Evolutionary conservation across 768 basidiomycete genomes (phyloP), one percentile per base, ranked within the genome.

Genomic region (Boletus rubroflammeus): DNA sequence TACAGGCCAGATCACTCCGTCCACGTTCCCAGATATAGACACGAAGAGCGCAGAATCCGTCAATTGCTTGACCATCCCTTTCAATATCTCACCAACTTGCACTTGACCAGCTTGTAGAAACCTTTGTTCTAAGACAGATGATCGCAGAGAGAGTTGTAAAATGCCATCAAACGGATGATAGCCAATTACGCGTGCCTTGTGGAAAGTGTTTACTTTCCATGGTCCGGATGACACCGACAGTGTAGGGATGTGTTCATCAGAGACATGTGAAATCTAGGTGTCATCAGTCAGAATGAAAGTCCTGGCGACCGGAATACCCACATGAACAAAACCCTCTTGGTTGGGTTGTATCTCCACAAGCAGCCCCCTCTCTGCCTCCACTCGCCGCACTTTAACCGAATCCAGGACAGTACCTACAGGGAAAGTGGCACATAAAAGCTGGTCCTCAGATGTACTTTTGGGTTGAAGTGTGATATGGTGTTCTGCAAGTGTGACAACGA

Each of bases 1-100:
- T 56, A 85, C 82, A 0, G 95, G 94, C 90, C 92, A 97, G 21
- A 98, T 78, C 26, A 97, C 87, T 28, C 91, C 97, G 64, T 97
- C 93, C 31, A 98, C 85, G 55, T 81, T 90, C 6, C 91, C 93
- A 5, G 88, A 84, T 51, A 98, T 76, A 28, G 90, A 84, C 39
- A 98, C 83, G 64, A 97, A 96, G 35, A 99, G 73, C 0, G 82
- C 88, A 32, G 82, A 78, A 53, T 90, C 86, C 3, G 86, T 86
- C 46, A 99, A 78, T 56, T 81, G 85, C 73, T 92, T 95, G 58
- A 99, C 82, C 0, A 85, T 91, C 6, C 90, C 93, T 72, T 88
- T 94, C 61, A 99, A 74, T 21, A 87, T 66, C 67, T 94, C 86
- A 23, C 97, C 97, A 38, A 94, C 88, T 66, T 83, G 77, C 49